Evolutionary conservation across 78 protist species (phyloP).

Genomic region (Dictyostelium firmibasis): DNA sequence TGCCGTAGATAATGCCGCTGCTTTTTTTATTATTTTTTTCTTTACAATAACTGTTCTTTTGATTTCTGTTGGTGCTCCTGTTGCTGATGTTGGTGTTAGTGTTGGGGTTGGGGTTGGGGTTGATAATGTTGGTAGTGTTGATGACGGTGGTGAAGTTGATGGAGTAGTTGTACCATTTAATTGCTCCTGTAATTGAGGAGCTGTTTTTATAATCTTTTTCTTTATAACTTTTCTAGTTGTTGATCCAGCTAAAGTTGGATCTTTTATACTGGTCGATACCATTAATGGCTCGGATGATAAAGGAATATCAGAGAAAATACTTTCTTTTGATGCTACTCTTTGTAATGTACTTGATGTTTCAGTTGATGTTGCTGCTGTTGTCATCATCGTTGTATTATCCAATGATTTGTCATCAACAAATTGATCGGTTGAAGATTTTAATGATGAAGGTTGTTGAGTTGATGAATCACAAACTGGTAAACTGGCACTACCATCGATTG

Average conservation of each 20-base stretch:
- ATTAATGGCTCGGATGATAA: constrained; percentile 39
- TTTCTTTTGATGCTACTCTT: constrained; percentile 19
- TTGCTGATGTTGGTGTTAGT: neutral
- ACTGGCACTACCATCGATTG: neutral
- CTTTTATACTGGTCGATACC: neutral
- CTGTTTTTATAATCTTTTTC: neutral
- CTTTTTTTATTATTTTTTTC: constrained; percentile 37
- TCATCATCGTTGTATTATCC: neutral
- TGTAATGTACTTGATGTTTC: neutral
- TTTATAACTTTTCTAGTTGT: constrained; percentile 19
- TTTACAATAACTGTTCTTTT: constrained; percentile 61
- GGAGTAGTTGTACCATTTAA: neutral
- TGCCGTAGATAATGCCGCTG: neutral
- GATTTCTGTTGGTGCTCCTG: neutral
- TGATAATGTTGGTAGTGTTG: neutral
- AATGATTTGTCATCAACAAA: neutral
- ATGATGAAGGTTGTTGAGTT: neutral
- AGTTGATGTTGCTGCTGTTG: constrained; percentile 3
- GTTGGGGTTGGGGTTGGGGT: neutral
- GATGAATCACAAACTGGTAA: neutral
- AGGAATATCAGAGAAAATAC: constrained; percentile 57
- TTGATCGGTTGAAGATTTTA: neutral
- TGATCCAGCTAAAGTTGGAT: neutral
- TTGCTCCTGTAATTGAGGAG: neutral
- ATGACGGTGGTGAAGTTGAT: neutral